Percentiles rank a stretch among this genome's conserved stretches.
These are phyloP conservation scores for Cyphellophora attinorum DNA, from an alignment of 2,329 filamentous ascomycete genomes.

Conservation along the genomic window DNA sequence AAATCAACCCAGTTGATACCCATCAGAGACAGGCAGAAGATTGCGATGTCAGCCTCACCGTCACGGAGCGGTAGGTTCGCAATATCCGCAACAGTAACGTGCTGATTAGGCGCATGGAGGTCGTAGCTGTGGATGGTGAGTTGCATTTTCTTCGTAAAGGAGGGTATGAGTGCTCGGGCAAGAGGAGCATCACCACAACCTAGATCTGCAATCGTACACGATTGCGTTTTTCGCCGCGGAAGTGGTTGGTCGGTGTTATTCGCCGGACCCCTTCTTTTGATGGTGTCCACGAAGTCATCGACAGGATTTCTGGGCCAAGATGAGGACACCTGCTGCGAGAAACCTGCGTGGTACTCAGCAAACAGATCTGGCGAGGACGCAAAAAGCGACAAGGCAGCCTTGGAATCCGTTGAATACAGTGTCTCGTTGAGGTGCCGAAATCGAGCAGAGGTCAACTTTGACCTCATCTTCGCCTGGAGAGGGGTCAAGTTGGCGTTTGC, in stretches of 20 bases:
- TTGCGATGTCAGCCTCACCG: conserved; percentile 69
- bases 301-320: conserved; percentile 96
- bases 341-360: conserved; percentile 89
- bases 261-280: conserved; percentile 50
- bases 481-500: conserved; percentile 64
- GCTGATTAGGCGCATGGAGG: conserved; percentile 63
- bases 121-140: conserved; percentile 78
- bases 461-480: conserved; percentile 85
- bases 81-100: conserved; percentile 84
- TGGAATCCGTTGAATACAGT: conserved; percentile 84
- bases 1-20: conserved; percentile 98
- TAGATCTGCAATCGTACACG: conserved; percentile 76
- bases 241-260: conserved; percentile 38
- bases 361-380: conserved; percentile 83
- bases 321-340: conserved; percentile 82
- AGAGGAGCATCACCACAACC: conserved; percentile 89
- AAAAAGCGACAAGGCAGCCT: conserved; percentile 75
- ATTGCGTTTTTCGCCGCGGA: conserved; percentile 57
- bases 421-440: conserved; percentile 97
- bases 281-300: conserved; percentile 67
- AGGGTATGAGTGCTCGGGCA: conserved; percentile 48
- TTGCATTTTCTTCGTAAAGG: conserved; percentile 47
- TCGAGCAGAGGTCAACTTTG: conserved; percentile 87
- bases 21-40: conserved; percentile 97
- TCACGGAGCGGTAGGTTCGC: conserved; percentile 68